Evolutionary conservation across 495 filamentous ascomycete genomes (phyloP), one percentile per base, ranked within the genome.

Genomic region (Hypoxylon perforatum): DNA sequence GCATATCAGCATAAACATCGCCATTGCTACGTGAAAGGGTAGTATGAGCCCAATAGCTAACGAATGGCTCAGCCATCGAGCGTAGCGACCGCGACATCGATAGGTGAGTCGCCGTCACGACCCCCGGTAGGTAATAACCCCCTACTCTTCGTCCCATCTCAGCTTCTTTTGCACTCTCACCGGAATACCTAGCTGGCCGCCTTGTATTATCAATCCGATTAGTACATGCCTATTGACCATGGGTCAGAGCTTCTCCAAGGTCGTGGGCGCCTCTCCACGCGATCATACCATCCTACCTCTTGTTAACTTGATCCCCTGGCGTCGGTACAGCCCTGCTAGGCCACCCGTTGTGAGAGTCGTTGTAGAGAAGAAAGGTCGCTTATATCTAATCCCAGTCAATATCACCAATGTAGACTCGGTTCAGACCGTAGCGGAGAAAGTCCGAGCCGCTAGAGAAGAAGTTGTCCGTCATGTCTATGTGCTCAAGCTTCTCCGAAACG

Each of bases 321-420:
- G 19, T 18, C 22, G 44, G 44, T n/a, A n/a, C 15, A 18, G 44
- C 22, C 48, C 48, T 33, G 48, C 35, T 7, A 33, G 6, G 7
- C 25, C 11, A 18, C 5, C 49, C 18, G 49, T 53, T 17, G 49
- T 53, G 12, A 25, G 30, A 14, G 49, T 53, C 35, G 49, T 53
- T 4, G 5, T 53, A 19, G 28, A 53, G 44, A 47, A 47, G 15
- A 21, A 47, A 3, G 18, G 44, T 47, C 18, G 15, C 4, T 47
- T 47, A 14, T 47, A 22, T 47, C 44, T 47, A 9, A 9, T 47
- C 3, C 6, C 7, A 9, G 44, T 47, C 3, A 18, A 14, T 9
- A 25, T 47, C 15, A 47, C 44, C 44, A 47, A 19, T 21, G 22
- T 14, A 9, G 44, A 47, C 15, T 47, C 44, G 4, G 15, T 47